A percentile compares a stretch with the other conserved stretches of the same genome.
These are phyloP conservation scores for Polychytrium aggregatum DNA, from an alignment of 192 early-diverging fungal genomes.

Conservation along the genomic window DNA sequence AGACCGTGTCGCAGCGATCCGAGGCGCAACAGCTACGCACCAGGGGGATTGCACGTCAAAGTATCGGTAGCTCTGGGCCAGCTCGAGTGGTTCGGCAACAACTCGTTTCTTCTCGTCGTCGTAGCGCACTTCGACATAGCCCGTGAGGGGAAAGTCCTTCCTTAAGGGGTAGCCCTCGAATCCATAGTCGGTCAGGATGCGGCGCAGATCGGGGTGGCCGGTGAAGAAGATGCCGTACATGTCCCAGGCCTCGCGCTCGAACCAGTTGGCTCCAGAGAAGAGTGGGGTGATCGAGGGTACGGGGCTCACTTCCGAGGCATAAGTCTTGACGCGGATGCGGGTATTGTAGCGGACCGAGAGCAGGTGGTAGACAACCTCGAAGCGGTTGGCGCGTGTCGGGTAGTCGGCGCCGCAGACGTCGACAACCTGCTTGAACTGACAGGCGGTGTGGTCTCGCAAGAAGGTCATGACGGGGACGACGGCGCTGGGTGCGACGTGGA, in stretches of 20 bases:
- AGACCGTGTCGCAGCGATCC: neutral
- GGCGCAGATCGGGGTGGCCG: conserved; percentile 88
- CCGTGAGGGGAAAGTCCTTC: conserved; percentile 97
- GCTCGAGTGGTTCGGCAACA: conserved; percentile 88
- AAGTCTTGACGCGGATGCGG: conserved; percentile 96
- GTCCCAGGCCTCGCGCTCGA: conserved; percentile 96
- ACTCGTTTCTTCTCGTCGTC: conserved; percentile 98
- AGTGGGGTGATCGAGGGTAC: conserved; percentile 78
- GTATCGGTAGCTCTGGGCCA: conserved; percentile 90
- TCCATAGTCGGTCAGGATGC: conserved; percentile 97
- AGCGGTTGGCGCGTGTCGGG: conserved; percentile 82
- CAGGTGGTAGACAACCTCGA: conserved; percentile 94
- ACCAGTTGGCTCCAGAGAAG: conserved; percentile 87
- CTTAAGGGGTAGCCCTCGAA: conserved; percentile 85
- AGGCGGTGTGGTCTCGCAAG: conserved; percentile 82
- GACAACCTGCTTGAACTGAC: conserved; percentile 84
- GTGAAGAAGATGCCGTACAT: conserved; percentile 98
- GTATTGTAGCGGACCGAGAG: conserved; percentile 78
- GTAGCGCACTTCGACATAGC: conserved; percentile 97
- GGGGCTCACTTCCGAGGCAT: conserved; percentile 78
- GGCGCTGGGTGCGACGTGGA: conserved; percentile 79
- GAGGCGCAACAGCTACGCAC: conserved; percentile 42
- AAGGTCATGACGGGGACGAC: conserved; percentile 74
- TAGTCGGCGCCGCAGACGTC: conserved; percentile 90
- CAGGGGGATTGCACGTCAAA: conserved; percentile 94